Evolutionary conservation across 2,329 filamentous ascomycete genomes (phyloP).

Genomic region (Monilinia aucupariae): DNA sequence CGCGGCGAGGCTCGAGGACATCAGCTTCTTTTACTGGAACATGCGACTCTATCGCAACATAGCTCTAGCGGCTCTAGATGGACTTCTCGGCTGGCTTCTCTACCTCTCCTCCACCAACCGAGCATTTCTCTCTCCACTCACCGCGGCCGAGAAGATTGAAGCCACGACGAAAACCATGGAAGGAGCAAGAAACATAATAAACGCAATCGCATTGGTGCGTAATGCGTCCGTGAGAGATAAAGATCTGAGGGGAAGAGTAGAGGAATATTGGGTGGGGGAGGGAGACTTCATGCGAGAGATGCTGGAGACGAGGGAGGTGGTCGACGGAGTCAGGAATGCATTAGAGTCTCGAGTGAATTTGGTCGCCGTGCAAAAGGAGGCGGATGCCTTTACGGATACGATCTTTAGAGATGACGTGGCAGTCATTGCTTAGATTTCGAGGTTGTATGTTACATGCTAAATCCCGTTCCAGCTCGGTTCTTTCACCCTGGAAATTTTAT

Average conservation of each 20-base stretch:
- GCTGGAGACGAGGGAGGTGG: slow-evolving; percentile 72
- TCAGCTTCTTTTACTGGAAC: slow-evolving; percentile 69
- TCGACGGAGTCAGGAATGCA: slow-evolving; percentile 65
- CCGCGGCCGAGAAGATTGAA: slow-evolving; percentile 62
- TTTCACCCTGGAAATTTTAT: too few relatives aligned
- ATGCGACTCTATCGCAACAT: slow-evolving; percentile 58
- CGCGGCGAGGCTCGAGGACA: slow-evolving; percentile 55
- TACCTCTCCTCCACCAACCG: slow-evolving; percentile 77
- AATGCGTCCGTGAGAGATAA: slow-evolving; percentile 75
- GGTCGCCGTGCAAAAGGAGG: slow-evolving; percentile 53
- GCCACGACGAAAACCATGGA: slow-evolving; percentile 51
- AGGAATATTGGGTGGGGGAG: slow-evolving; percentile 78
- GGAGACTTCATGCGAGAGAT: slow-evolving; percentile 64
- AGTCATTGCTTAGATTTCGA: not conserved
- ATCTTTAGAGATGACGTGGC: slow-evolving; percentile 30
- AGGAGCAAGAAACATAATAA: slow-evolving; percentile 59
- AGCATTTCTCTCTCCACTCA: slow-evolving; percentile 60
- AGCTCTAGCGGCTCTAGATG: slow-evolving; percentile 60
- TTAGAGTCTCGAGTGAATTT: slow-evolving; percentile 61
- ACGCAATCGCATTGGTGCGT: slow-evolving; percentile 67
- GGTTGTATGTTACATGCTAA: not conserved
- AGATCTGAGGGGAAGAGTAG: slow-evolving; percentile 58
- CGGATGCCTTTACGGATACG: slow-evolving; percentile 53
- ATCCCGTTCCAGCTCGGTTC: not conserved
- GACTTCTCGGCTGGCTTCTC: slow-evolving; percentile 56